phyloP scores from a whole-genome alignment of 75 land plant genomes.

The Picea sitchensis region DNA sequence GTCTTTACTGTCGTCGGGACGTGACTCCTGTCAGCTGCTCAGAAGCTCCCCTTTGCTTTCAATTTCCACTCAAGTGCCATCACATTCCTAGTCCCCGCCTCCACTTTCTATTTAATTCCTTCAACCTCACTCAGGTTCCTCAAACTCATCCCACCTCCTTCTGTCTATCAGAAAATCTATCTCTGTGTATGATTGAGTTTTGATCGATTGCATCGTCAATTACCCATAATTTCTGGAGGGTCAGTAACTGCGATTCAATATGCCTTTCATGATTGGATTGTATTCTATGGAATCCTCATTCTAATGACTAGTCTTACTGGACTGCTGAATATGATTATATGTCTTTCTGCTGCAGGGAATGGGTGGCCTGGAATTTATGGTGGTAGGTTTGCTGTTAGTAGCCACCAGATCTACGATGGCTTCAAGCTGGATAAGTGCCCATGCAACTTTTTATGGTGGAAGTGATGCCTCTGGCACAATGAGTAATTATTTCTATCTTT shows the following conservation, averaged over 20 bases:
- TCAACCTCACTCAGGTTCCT: not conserved
- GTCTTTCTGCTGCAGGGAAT: conserved; percentile 7
- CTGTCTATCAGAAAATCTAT: not conserved
- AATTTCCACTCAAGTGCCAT: not conserved
- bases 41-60: not conserved
- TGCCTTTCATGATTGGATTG: not conserved
- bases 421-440: too few relatives aligned
- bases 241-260: not conserved
- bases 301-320: not conserved
- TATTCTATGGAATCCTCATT: not conserved
- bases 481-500: too few relatives aligned
- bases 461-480: too few relatives aligned
- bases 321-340: not conserved
- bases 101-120: conserved; percentile 6
- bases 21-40: not conserved
- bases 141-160: not conserved
- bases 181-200: not conserved
- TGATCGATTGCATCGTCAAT: not conserved
- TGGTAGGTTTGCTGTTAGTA: not conserved
- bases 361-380: not conserved
- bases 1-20: not conserved
- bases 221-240: not conserved
- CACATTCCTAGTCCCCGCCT: not conserved
- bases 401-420: not conserved
- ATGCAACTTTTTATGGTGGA: too few relatives aligned